Evolutionary conservation across 202 grass and related monocot species (phyloP).

Genomic region (Cymbopogon flexuosus): DNA sequence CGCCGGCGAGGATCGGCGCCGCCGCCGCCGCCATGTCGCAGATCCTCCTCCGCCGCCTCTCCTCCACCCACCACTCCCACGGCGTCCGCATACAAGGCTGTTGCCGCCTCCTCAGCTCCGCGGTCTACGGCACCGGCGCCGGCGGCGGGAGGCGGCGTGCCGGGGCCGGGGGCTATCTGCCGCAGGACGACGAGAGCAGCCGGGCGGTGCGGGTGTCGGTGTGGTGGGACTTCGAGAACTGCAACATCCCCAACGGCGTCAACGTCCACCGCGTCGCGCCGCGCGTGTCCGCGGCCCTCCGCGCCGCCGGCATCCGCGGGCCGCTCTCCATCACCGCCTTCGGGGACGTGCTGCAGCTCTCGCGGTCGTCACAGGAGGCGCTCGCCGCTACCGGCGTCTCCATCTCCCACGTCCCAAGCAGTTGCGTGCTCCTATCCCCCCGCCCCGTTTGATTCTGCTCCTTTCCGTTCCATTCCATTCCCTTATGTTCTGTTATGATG

Average conservation of each 20-base stretch:
- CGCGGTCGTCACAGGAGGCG: slow-evolving; percentile 56
- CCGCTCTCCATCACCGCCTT: slow-evolving; percentile 82
- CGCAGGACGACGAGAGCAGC: slow-evolving; percentile 41
- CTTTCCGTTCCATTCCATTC: background rate
- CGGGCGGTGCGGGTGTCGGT: slow-evolving; percentile 66
- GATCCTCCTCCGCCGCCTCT: slow-evolving; percentile 31
- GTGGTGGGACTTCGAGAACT: slow-evolving; percentile 99
- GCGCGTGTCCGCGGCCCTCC: slow-evolving; percentile 57
- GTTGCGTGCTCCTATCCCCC: slow-evolving; percentile 30
- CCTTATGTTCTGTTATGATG: background rate
- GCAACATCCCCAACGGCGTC: slow-evolving; percentile 46
- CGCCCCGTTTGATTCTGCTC: background rate
- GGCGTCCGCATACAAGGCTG: background rate
- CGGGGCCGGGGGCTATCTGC: background rate
- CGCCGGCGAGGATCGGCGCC: slow-evolving; percentile 2
- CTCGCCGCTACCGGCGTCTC: slow-evolving; percentile 66
- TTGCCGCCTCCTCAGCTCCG: slow-evolving; percentile 25
- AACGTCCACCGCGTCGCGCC: slow-evolving; percentile 52
- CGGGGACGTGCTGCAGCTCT: slow-evolving; percentile 64
- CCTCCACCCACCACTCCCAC: background rate
- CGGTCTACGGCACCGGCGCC: background rate
- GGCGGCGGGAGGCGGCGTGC: slow-evolving; percentile 11
- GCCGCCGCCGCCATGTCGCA: slow-evolving; percentile 34
- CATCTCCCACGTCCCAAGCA: slow-evolving; percentile 70
- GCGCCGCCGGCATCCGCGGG: slow-evolving; percentile 61